Percentiles rank a stretch among this genome's conserved stretches.
Conservation (phyloP, 257 asterid species). For the Anisodus tanguticus region DNA sequence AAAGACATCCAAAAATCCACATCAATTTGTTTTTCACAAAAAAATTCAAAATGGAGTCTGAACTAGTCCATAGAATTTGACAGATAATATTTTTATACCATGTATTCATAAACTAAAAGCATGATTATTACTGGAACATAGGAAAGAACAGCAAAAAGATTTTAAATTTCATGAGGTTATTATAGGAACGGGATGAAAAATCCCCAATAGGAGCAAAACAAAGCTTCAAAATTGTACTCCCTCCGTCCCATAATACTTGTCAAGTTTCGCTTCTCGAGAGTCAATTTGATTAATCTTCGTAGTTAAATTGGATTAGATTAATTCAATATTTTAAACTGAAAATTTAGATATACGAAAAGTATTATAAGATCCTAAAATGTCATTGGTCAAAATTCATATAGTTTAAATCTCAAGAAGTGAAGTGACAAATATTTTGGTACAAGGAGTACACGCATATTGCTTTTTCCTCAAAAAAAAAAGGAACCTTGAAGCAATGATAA, state of each 20-base stretch:
- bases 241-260: background rate
- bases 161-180: background rate
- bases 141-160: background rate
- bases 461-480: background rate
- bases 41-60: too few relatives aligned
- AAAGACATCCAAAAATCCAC: too few relatives aligned
- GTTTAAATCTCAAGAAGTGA: background rate
- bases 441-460: background rate
- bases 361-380: background rate
- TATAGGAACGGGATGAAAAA: constrained; percentile 38
- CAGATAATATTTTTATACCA: background rate
- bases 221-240: background rate
- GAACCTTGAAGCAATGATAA: background rate
- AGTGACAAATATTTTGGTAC: background rate
- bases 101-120: too few relatives aligned
- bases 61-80: too few relatives aligned
- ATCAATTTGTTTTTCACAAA: too few relatives aligned
- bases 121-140: background rate
- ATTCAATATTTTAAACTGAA: background rate
- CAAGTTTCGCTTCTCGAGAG: background rate
- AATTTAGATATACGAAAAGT: background rate
- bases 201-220: constrained; percentile 53
- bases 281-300: background rate
- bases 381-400: background rate
- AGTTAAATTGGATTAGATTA: background rate